Conservation (phyloP, 768 basidiomycete species). For the Tricholoma bakamatsutake region DNA sequence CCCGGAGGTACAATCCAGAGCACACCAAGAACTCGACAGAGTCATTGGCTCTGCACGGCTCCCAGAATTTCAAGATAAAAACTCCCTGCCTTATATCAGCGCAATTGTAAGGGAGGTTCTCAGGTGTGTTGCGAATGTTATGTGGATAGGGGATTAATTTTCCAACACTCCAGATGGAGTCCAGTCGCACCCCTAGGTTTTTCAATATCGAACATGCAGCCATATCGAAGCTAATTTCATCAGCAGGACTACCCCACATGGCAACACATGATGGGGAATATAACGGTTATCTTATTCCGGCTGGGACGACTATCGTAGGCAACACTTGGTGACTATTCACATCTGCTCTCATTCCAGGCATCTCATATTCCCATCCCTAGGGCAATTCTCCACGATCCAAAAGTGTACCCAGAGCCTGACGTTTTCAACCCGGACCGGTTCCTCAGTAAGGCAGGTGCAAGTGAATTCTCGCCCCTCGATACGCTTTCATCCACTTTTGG, state of each 20-base stretch:
- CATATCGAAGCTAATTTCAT: neutral
- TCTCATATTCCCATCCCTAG: slow-evolving; percentile 19
- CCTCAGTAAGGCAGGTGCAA: slow-evolving; percentile 19
- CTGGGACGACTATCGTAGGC: slow-evolving; percentile 36
- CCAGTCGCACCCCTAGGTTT: slow-evolving; percentile 26
- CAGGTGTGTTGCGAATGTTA: slow-evolving; percentile 15
- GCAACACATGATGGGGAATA: slow-evolving; percentile 37
- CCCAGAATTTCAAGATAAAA: slow-evolving; percentile 23
- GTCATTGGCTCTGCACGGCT: slow-evolving; percentile 24
- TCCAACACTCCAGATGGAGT: slow-evolving; percentile 19
- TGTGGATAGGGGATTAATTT: neutral
- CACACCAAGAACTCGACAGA: slow-evolving; percentile 25
- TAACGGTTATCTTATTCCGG: slow-evolving; percentile 37
- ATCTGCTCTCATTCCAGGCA: neutral
- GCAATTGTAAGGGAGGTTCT: slow-evolving; percentile 35
- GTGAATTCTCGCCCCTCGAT: slow-evolving; percentile 27
- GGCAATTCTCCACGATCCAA: slow-evolving; percentile 46
- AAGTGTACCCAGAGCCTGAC: slow-evolving; percentile 38
- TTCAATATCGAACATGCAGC: neutral
- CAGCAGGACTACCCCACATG: slow-evolving; percentile 31
- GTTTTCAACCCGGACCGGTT: slow-evolving; percentile 48
- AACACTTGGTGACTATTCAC: slow-evolving; percentile 32
- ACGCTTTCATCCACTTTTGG: slow-evolving; percentile 35
- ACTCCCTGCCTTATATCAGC: slow-evolving; percentile 34
- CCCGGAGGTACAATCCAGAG: slow-evolving; percentile 28